Evolutionary conservation across 345 rosid genomes (phyloP).

Genomic region (Citropsis articulata): DNA sequence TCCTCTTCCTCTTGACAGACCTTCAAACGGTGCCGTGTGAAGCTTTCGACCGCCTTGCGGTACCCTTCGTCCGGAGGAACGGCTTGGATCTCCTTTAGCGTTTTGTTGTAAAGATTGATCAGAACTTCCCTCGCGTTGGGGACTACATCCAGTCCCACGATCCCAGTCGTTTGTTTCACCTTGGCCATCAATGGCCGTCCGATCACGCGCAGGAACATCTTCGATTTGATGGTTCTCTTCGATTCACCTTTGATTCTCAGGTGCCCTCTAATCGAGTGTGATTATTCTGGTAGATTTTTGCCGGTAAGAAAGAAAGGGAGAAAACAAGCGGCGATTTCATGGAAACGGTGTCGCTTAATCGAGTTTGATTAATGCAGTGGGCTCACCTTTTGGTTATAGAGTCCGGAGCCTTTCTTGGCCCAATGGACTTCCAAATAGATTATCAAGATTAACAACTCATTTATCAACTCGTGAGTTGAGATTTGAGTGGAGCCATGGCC

Average conservation of each 20-base stretch:
- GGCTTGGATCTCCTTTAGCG: conserved; percentile 90
- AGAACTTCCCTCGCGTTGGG: conserved; percentile 88
- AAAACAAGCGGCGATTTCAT: background rate
- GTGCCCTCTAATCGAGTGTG: background rate
- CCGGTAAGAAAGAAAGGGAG: background rate
- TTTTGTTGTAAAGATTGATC: conserved; percentile 72
- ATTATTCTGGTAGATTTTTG: background rate
- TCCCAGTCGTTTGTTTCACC: conserved; percentile 92
- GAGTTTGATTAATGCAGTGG: background rate
- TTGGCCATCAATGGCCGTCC: conserved; percentile 91
- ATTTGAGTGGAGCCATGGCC: too few species aligned
- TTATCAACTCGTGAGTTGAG: background rate
- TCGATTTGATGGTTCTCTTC: background rate
- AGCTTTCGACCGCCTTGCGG: conserved; percentile 90
- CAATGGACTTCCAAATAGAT: background rate
- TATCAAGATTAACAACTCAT: background rate
- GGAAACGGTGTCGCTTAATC: background rate
- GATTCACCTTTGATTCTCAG: background rate
- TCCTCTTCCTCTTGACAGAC: conserved; percentile 79
- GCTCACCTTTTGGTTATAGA: background rate
- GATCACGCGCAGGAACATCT: conserved; percentile 75
- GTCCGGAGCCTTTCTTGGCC: background rate
- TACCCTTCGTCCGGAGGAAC: conserved; percentile 96
- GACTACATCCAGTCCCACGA: conserved; percentile 91
- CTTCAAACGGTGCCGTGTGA: conserved; percentile 74